Conservation (phyloP, 345 rosid genomes). For the Psidium guajava region DNA sequence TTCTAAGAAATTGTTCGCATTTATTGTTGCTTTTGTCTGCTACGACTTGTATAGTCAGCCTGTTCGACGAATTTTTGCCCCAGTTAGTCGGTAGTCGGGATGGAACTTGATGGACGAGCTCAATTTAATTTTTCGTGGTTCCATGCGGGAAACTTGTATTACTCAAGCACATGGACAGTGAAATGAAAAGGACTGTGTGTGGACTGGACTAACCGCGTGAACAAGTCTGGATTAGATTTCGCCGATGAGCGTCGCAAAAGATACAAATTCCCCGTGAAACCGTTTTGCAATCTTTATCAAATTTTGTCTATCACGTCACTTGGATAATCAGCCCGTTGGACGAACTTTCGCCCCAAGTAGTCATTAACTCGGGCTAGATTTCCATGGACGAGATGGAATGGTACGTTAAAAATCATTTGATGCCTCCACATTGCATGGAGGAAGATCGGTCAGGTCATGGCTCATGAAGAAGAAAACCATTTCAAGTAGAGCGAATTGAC, state of each 20-base stretch:
- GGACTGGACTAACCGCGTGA: too few relatives aligned
- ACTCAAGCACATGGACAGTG: too few relatives aligned
- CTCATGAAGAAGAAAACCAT: not conserved
- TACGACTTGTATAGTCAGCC: not conserved
- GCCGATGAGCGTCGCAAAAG: too few relatives aligned
- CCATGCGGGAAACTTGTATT: too few relatives aligned
- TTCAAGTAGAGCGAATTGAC: not conserved
- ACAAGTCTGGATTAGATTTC: too few relatives aligned
- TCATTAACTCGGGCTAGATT: not conserved
- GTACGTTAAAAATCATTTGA: too few relatives aligned
- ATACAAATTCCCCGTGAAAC: too few relatives aligned
- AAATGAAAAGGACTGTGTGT: too few relatives aligned
- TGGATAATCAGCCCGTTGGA: not conserved
- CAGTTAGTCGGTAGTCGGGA: not conserved
- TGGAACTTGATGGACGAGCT: not conserved
- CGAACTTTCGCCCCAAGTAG: not conserved
- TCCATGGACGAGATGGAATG: not conserved
- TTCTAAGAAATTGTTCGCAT: not conserved
- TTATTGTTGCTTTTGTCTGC: not conserved
- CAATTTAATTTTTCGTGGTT: too few relatives aligned
- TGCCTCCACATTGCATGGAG: not conserved
- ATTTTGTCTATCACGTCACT: not conserved
- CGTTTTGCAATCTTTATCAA: too few relatives aligned
- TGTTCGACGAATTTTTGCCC: not conserved
- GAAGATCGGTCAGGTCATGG: not conserved